phyloP scores from a whole-genome alignment of 2,329 filamentous ascomycete species.

The Botryotinia convoluta region DNA sequence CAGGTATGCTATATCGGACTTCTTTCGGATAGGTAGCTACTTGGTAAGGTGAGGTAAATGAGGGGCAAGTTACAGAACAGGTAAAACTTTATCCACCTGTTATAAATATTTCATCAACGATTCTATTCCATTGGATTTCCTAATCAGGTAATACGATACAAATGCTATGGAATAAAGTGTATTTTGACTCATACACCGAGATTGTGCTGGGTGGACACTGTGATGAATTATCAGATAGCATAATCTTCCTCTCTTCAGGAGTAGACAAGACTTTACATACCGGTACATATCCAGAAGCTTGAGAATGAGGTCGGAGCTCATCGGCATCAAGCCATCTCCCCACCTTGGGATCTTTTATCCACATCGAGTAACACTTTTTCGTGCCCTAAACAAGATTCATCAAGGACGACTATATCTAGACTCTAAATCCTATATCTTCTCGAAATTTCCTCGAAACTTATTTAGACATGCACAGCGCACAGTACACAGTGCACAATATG shows the following conservation, averaged over 20 bases:
- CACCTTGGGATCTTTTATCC: slow-evolving; percentile 17
- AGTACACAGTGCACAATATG: background rate
- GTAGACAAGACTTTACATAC: background rate
- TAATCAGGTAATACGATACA: background rate
- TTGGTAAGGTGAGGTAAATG: background rate
- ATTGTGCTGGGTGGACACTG: background rate
- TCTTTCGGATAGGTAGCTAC: background rate
- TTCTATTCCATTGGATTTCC: background rate
- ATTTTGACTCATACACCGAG: background rate
- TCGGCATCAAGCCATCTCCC: background rate
- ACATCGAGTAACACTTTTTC: background rate
- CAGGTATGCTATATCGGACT: background rate
- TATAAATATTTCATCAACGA: background rate
- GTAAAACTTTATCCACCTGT: background rate
- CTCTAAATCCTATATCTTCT: background rate
- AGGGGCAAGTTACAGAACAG: background rate
- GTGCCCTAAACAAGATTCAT: background rate
- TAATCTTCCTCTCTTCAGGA: background rate
- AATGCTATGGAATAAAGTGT: background rate
- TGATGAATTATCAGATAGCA: background rate
- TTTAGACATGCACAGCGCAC: background rate
- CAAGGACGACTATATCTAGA: background rate
- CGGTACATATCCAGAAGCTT: background rate
- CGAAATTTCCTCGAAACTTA: background rate
- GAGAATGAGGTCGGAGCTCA: background rate